Conservation (phyloP, 2,329 filamentous ascomycete genomes). For the Fonsecaea pedrosoi region DNA sequence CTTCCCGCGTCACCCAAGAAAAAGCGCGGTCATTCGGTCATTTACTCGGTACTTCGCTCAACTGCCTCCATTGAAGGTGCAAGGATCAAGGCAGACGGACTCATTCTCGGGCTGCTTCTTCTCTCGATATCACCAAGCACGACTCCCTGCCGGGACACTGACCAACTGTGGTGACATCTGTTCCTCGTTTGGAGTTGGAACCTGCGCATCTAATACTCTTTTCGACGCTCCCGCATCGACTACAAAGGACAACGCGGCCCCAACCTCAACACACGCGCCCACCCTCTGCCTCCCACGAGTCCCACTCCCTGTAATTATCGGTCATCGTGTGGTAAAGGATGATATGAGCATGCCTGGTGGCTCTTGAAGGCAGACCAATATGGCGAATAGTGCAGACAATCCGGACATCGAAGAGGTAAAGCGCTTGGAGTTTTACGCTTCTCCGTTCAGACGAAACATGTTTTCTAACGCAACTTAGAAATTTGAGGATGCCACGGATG, state of each 20-base stretch:
- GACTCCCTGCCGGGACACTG: background rate
- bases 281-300: conserved; percentile 3
- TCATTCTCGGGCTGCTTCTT: background rate
- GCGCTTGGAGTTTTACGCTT: background rate
- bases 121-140: background rate
- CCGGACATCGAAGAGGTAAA: conserved; percentile 53
- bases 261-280: background rate
- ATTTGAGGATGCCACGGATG: conserved; percentile 79
- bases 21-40: conserved; percentile 5
- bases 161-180: conserved; percentile 7
- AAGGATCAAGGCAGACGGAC: background rate
- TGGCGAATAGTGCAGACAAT: conserved; percentile 48
- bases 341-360: conserved; percentile 17
- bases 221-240: conserved; percentile 5
- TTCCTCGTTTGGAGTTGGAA: background rate
- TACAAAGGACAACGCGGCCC: background rate
- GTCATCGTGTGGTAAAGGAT: conserved; percentile 14
- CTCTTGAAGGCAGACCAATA: conserved; percentile 25
- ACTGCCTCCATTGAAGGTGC: background rate
- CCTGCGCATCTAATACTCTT: background rate
- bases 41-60: background rate
- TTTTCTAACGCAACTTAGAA: conserved; percentile 63
- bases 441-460: conserved; percentile 5
- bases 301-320: background rate
- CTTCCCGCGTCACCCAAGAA: conserved; percentile 7